Evolutionary conservation across 1,139 yeast species (phyloP), one percentile per base, ranked within the genome.

Genomic region (Meyerozyma guilliermondii): DNA sequence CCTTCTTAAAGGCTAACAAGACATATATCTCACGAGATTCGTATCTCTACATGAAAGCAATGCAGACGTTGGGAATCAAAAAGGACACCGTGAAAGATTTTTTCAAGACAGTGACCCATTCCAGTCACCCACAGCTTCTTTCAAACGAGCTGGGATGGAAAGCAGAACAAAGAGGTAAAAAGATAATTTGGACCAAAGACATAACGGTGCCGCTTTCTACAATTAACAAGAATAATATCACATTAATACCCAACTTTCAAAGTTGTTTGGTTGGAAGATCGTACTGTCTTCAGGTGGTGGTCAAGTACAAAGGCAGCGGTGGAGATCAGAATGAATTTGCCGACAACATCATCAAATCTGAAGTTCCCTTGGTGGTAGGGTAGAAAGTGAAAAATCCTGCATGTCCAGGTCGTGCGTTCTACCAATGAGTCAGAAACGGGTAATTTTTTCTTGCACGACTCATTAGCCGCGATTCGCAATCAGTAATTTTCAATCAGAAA

Each of bases 321-420:
- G 61, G 65, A 16, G 71, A 66, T 16, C 61, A 57, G 38, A 58
- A 63, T 42, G 71, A 67, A 39, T 60, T 58, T 51, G 65, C 65
- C 7, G 69, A 62, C 41, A 69, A 68, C 48, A 49, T 58, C 3
- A 62, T 69, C 30, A 64, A 54, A 39, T 58, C 67, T 11, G 76
- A 71, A 50, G 66, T 71, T 7, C 78, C 78, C 2, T 59, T 71
- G 11, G 49, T 68, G 11, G 72, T 71, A 24, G 78, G 77, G 4
- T 70, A 51, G 48, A 20, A 6, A 20, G 22, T 13, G 39, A 17
- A 17, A 31, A 20, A 11, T 29, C 22, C 22, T 20, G 22, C 22
- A 20, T 26, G 28, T 10, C 10, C 17, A n/a, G 23, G 46, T 49
- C 49, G 54, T 50, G 47, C 50, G 51, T 49, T 2, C 45, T 47